A percentile compares a stretch with the other conserved stretches of the same genome.
phyloP scores from a whole-genome alignment of 768 basidiomycete species.

The button mushroom (Agaricus bisporus) region DNA sequence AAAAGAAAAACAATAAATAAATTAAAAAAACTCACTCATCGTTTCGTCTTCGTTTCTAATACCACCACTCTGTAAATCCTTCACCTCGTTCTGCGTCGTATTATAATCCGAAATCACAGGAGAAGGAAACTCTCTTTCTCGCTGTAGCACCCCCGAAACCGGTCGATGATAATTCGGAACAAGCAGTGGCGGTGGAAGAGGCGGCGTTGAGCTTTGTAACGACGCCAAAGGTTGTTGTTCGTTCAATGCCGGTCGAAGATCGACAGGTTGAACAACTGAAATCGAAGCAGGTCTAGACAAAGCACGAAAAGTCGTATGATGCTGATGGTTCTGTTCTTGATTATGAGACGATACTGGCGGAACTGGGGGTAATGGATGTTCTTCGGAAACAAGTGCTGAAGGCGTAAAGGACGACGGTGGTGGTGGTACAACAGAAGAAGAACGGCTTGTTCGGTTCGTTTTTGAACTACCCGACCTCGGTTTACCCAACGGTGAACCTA shows the following conservation, averaged over 20 bases:
- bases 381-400: neutral
- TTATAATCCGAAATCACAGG: neutral
- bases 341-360: too few species aligned
- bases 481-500: neutral
- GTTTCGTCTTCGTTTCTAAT: neutral
- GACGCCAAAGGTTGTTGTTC: neutral
- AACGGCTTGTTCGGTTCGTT: neutral
- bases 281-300: neutral
- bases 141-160: too few species aligned
- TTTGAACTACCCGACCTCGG: neutral
- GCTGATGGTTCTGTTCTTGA: neutral
- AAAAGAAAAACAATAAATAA: neutral
- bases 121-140: too few species aligned
- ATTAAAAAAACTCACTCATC: slow-evolving; percentile 1
- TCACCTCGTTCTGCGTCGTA: neutral
- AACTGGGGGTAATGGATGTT: too few species aligned
- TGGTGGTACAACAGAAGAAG: neutral
- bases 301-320: neutral
- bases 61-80: neutral
- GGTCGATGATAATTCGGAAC: neutral
- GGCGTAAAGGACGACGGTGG: neutral
- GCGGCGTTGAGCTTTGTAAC: neutral
- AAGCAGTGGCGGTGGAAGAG: neutral
- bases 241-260: neutral
- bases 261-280: neutral